These are phyloP conservation scores for Ciborinia camelliae DNA, from an alignment of 2,329 filamentous ascomycete species.

Conservation along the genomic window DNA sequence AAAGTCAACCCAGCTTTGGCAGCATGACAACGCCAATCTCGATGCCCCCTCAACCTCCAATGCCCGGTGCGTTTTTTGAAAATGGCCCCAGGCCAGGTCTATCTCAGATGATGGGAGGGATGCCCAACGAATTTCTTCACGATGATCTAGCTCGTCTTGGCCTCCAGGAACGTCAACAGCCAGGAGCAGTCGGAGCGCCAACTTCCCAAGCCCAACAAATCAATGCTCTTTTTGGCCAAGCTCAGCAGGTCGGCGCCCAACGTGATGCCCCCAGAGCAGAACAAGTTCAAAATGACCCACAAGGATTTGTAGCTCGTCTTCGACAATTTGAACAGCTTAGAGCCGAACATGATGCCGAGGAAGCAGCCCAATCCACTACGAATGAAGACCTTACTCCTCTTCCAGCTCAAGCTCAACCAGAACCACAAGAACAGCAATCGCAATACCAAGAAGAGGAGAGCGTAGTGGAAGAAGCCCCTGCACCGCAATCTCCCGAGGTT, in stretches of 20 bases:
- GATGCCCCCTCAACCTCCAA: slow-evolving; percentile 51
- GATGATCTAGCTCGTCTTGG: slow-evolving; percentile 72
- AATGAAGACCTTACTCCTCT: slow-evolving; percentile 35
- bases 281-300: slow-evolving; percentile 57
- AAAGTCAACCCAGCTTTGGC: slow-evolving; percentile 94
- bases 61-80: slow-evolving; percentile 64
- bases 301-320: slow-evolving; percentile 62
- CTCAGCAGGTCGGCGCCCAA: slow-evolving; percentile 28
- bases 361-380: slow-evolving; percentile 32
- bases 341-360: slow-evolving; percentile 63
- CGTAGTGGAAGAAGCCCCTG: slow-evolving; percentile 24
- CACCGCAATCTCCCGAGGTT: slow-evolving; percentile 43
- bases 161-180: slow-evolving; percentile 40
- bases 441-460: slow-evolving; percentile 13
- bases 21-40: slow-evolving; percentile 86
- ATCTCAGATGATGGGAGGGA: slow-evolving; percentile 39
- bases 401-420: slow-evolving; percentile 28
- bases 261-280: slow-evolving; percentile 59
- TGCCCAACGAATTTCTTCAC: slow-evolving; percentile 55
- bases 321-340: slow-evolving; percentile 79
- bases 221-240: slow-evolving; percentile 33
- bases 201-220: slow-evolving; percentile 35
- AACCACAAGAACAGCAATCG: slow-evolving; percentile 24
- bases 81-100: slow-evolving; percentile 44
- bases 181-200: slow-evolving; percentile 27